Conservation (phyloP, 1,284 basidiomycete species). For the Cryptococcus sp. region DNA sequence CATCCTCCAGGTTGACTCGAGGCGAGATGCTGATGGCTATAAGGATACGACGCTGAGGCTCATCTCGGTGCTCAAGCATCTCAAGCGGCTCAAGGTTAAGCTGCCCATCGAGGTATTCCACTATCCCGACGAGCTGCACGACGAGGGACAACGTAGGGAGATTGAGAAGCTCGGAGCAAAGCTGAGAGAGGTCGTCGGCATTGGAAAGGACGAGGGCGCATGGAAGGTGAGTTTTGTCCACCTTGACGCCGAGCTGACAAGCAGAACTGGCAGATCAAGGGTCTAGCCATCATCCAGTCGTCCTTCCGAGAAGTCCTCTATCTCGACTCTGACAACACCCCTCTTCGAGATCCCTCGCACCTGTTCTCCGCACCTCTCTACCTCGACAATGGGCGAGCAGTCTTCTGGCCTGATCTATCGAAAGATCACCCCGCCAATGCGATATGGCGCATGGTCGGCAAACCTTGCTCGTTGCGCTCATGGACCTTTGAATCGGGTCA, state of each 20-base stretch:
- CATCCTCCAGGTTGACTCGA: not conserved
- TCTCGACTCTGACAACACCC: conserved; percentile 47
- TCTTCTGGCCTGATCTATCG: conserved; percentile 51
- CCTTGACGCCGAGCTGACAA: conserved; percentile 11
- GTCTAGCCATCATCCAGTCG: conserved; percentile 47
- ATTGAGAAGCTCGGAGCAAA: conserved; percentile 42
- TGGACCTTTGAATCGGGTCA: conserved; percentile 47
- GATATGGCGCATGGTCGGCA: conserved; percentile 49
- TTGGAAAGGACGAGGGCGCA: conserved; percentile 28
- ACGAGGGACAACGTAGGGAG: conserved; percentile 25
- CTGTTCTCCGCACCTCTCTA: conserved; percentile 47
- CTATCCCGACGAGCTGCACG: conserved; percentile 46
- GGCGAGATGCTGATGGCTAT: not conserved
- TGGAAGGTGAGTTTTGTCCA: conserved; percentile 34
- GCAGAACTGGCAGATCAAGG: conserved; percentile 51
- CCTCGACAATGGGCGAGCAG: conserved; percentile 40
- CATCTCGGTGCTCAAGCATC: conserved; percentile 41
- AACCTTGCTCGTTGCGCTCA: conserved; percentile 43
- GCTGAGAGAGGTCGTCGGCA: conserved; percentile 22
- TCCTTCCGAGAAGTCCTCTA: conserved; percentile 48
- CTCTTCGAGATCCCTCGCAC: conserved; percentile 44
- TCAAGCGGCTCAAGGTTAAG: conserved; percentile 35
- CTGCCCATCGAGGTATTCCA: conserved; percentile 50
- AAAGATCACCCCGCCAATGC: conserved; percentile 51
- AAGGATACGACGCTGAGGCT: conserved; percentile 47